Evolutionary conservation across 2,329 filamentous ascomycete species (phyloP), one percentile per base, ranked within the genome.

Genomic region (Orbilia quercus): DNA sequence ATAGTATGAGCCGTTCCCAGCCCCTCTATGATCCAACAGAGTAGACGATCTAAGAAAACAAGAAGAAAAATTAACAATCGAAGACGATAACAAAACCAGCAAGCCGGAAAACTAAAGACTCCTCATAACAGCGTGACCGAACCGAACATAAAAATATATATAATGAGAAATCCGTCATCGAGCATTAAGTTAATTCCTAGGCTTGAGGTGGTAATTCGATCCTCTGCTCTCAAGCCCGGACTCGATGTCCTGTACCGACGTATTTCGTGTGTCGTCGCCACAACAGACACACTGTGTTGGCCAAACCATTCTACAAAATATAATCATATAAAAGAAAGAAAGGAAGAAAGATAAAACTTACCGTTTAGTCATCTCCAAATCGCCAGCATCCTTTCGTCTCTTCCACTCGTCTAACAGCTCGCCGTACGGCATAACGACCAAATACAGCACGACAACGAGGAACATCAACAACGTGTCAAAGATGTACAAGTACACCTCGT

Each of bases 391-490:
- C 47, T 72, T 72, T 34, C 67, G 40, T 25, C 67, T 28, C 59
- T 72, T 72, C 67, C 67, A 72, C 16, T 72, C 67, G 38, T 72
- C 67, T n/a, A 72, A 72, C 7, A 72, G 14, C 0, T 65, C 67
- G 9, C 67, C 67, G 53, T 72, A 72, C 16, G 67, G 67, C 53
- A 65, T 72, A 4, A 72, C 67, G 20, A 72, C 53, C 36, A 72
- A 20, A 47, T 72, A 72, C 4, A 59, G 11, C 11, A 22, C 44
- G 25, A 65, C 53, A 12, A 83, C 82, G 3, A 79, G 7, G 36
- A 81, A 76, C 82, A 84, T 84, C 14, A 82, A 79, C 1, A 79
- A 70, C 5, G 82, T 81, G 79, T 85, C 84, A 63, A 85, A 83
- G 16, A 82, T 78, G 75, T 84, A 84, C 2, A 84, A 65, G 22